A percentile compares a stretch with the other conserved stretches of the same genome.
Conservation (phyloP, 2,329 filamentous ascomycete species). For the Penicillium sp. region DNA sequence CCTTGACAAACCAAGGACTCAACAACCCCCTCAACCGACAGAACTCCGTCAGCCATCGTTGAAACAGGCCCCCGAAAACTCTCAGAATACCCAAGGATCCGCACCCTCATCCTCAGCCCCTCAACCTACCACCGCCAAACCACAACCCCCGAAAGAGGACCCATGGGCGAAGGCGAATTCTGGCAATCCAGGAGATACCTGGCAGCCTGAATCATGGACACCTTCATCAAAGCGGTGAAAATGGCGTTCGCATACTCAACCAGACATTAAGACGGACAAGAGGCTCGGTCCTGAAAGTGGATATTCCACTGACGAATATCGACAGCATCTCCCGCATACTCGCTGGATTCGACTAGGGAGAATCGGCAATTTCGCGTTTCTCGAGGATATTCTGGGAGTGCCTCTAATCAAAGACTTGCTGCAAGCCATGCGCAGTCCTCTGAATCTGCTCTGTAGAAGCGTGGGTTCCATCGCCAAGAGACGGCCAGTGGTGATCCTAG, state of each 20-base stretch:
- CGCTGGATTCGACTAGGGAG: not conserved
- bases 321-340: not conserved
- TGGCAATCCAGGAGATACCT: slow-evolving; percentile 62
- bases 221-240: slow-evolving; percentile 48
- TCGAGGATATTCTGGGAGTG: too few relatives aligned
- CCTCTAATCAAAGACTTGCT: not conserved
- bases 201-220: slow-evolving; percentile 67
- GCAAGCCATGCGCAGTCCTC: not conserved
- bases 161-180: slow-evolving; percentile 62
- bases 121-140: slow-evolving; percentile 10
- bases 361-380: not conserved
- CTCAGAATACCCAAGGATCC: slow-evolving; percentile 14
- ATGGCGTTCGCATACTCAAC: slow-evolving; percentile 28
- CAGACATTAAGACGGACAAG: not conserved
- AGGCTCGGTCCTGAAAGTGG: not conserved
- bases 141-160: slow-evolving; percentile 35
- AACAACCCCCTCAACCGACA: slow-evolving; percentile 51
- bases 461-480: not conserved
- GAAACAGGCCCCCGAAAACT: slow-evolving; percentile 36
- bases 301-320: not conserved
- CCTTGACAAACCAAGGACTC: slow-evolving; percentile 57
- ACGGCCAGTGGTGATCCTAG: not conserved
- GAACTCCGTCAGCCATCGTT: slow-evolving; percentile 46
- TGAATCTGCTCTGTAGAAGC: not conserved
- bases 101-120: slow-evolving; percentile 3